phyloP scores from a whole-genome alignment of 2,329 filamentous ascomycete genomes.

The Venturia nashicola region DNA sequence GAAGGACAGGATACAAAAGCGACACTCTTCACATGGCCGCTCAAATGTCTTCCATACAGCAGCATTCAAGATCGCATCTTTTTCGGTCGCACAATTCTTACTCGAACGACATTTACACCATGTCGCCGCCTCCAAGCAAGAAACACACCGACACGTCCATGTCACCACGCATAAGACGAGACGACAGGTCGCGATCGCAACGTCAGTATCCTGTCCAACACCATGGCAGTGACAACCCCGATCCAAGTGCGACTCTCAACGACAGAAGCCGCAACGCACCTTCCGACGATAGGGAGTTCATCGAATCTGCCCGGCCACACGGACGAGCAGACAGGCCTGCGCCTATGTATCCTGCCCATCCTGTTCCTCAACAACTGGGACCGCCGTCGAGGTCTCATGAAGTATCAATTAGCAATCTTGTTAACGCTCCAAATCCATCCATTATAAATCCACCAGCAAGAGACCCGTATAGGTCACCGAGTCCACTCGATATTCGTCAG shows the following conservation, averaged over 20 bases:
- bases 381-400: background rate
- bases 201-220: conserved; percentile 1
- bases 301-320: background rate
- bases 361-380: background rate
- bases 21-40: background rate
- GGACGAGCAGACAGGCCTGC: background rate
- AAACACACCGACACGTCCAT: background rate
- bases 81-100: background rate
- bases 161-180: background rate
- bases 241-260: background rate
- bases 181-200: background rate
- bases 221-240: background rate
- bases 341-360: background rate
- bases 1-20: background rate
- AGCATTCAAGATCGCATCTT: background rate
- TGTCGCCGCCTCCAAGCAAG: background rate
- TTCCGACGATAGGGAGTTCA: background rate
- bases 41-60: conserved; percentile 5
- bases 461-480: background rate
- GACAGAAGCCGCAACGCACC: background rate
- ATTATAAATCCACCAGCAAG: background rate
- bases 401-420: background rate
- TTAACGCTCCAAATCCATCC: background rate
- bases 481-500: background rate
- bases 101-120: background rate